Evolutionary conservation across 257 asterid genomes (phyloP).

Genomic region (Fraxinus cuspidata): DNA sequence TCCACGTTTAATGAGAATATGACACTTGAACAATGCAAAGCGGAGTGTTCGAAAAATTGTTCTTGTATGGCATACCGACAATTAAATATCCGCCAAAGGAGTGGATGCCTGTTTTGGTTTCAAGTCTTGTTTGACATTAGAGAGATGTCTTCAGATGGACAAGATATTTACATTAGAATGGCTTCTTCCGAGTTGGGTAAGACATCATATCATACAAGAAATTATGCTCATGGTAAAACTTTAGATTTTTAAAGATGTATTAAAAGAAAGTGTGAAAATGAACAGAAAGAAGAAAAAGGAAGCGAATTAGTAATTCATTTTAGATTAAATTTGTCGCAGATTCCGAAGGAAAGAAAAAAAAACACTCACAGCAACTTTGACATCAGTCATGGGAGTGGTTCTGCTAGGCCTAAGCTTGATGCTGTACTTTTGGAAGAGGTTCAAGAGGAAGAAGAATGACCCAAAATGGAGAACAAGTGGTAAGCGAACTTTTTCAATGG

Average conservation of each 20-base stretch:
- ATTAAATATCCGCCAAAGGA: conserved; percentile 19
- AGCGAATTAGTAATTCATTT: not conserved
- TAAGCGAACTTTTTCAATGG: not conserved
- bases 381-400: conserved; percentile 13
- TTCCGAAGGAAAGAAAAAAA: not conserved
- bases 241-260: not conserved
- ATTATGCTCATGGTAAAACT: not conserved
- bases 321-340: not conserved
- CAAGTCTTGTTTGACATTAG: conserved; percentile 33
- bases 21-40: conserved; percentile 33
- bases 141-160: conserved; percentile 21
- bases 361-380: not conserved
- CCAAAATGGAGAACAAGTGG: not conserved
- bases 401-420: conserved; percentile 21
- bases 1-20: conserved; percentile 25
- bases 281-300: not conserved
- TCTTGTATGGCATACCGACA: conserved; percentile 28
- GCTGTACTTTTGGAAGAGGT: conserved; percentile 2
- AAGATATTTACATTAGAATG: conserved; percentile 36
- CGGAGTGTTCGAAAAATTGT: conserved; percentile 19
- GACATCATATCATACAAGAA: not conserved
- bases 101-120: conserved; percentile 40
- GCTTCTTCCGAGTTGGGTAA: conserved; percentile 31
- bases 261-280: not conserved
- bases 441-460: not conserved